Percentiles rank a stretch among this genome's conserved stretches.
Evolutionary conservation across 441 rosid species (phyloP).

Genomic region (Kokia cookei): DNA sequence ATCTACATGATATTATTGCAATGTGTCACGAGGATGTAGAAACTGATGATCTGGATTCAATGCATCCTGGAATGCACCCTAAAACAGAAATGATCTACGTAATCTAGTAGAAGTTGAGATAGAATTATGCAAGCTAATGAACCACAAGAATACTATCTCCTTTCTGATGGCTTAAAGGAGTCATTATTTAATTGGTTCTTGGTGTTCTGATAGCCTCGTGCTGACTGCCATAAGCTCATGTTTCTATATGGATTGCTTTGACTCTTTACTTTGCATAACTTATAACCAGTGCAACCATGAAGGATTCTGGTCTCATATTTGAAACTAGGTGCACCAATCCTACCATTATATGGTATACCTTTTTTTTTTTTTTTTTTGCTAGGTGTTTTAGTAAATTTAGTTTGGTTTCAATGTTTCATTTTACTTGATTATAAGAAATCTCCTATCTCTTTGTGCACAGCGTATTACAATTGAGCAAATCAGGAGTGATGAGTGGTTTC

Average conservation of each 20-base stretch:
- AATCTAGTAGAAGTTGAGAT: not conserved
- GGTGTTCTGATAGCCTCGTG: not conserved
- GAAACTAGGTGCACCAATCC: not conserved
- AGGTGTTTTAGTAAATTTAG: not conserved
- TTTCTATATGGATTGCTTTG: not conserved
- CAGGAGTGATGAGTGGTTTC: conserved; percentile 83
- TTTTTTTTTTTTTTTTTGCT: conserved; percentile 18
- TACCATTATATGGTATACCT: not conserved
- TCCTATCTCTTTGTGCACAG: conserved; percentile 30
- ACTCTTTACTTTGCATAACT: not conserved
- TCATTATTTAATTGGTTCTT: not conserved
- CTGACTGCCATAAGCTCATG: not conserved
- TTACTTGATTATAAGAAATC: conserved; percentile 9
- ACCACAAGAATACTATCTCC: not conserved
- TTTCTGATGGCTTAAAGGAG: conserved; percentile 1
- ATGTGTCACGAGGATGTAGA: not conserved
- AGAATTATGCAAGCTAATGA: not conserved
- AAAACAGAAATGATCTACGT: not conserved
- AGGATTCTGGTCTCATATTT: conserved; percentile 2
- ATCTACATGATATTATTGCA: not conserved
- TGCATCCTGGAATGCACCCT: not conserved
- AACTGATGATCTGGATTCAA: not conserved
- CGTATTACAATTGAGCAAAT: conserved; percentile 82
- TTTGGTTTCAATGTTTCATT: conserved; percentile 5
- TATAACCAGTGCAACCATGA: not conserved